Evolutionary conservation across 2,329 filamentous ascomycete genomes (phyloP).

Genomic region (Xylaria digitata): DNA sequence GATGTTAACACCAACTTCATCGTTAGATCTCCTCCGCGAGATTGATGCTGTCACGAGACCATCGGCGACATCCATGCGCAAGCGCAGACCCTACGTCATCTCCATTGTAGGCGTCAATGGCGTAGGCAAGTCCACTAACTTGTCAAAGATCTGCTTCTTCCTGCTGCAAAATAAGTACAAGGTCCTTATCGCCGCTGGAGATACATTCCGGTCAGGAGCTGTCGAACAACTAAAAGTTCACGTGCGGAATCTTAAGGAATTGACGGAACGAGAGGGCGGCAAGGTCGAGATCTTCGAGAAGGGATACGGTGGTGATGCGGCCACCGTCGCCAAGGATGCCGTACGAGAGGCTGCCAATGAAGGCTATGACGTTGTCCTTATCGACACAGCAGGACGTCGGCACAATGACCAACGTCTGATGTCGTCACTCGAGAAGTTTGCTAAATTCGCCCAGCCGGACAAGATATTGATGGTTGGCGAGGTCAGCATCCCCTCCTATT

Average conservation of each 20-base stretch:
- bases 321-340: slow-evolving; percentile 92
- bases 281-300: slow-evolving; percentile 93
- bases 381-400: slow-evolving; percentile 92
- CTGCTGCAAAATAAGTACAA: slow-evolving; percentile 96
- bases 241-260: slow-evolving; percentile 90
- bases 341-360: slow-evolving; percentile 81
- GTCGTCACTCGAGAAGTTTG: slow-evolving; percentile 97
- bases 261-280: slow-evolving; percentile 85
- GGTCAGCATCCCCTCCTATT: slow-evolving; percentile 44
- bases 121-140: slow-evolving; percentile 96
- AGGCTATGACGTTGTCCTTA: slow-evolving; percentile 91
- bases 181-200: slow-evolving; percentile 91
- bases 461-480: slow-evolving; percentile 98
- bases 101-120: slow-evolving; percentile 99
- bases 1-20: slow-evolving; percentile 95
- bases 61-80: slow-evolving; percentile 69
- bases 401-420: slow-evolving; percentile 97
- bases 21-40: slow-evolving; percentile 91
- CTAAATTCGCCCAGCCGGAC: slow-evolving; percentile 93
- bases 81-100: slow-evolving; percentile 89
- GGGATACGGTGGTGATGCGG: slow-evolving; percentile 97
- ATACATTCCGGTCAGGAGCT: slow-evolving; percentile 96
- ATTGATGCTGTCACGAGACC: slow-evolving; percentile 83
- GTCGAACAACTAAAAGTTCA: slow-evolving; percentile 98
- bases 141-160: slow-evolving; percentile 98